Percentiles rank a stretch among this genome's conserved stretches.
Evolutionary conservation across 768 basidiomycete species (phyloP).

Genomic region (Grammothele lineata): DNA sequence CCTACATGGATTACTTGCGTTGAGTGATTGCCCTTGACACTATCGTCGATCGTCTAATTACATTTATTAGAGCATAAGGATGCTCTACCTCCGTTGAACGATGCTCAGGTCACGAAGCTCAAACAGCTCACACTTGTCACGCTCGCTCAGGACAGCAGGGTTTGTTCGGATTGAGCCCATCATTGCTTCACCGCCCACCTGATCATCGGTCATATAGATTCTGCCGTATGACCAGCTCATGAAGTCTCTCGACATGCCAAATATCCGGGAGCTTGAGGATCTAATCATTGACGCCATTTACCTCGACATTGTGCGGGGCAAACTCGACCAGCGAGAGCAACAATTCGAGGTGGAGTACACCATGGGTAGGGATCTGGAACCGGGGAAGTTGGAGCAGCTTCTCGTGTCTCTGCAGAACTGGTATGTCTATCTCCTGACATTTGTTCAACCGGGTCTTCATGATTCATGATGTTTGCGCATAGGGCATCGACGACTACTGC

Average conservation of each 20-base stretch:
- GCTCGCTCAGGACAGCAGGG: conserved; percentile 72
- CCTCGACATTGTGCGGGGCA: conserved; percentile 82
- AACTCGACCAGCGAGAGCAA: conserved; percentile 88
- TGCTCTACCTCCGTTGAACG: conserved; percentile 60
- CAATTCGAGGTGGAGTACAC: conserved; percentile 91
- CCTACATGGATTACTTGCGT: conserved; percentile 78
- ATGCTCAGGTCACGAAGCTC: conserved; percentile 78
- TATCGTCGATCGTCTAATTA: too few species aligned
- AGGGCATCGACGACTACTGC: conserved; percentile 71
- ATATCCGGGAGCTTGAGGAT: conserved; percentile 89
- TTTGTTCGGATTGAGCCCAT: conserved; percentile 36
- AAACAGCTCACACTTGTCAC: conserved; percentile 92
- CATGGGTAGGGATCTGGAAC: conserved; percentile 88
- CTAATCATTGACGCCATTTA: conserved; percentile 97
- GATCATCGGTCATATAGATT: conserved; percentile 42
- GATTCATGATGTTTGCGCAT: neutral
- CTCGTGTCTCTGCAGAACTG: conserved; percentile 63
- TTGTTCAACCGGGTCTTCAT: conserved; percentile 2
- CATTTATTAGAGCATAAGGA: conserved; percentile 58
- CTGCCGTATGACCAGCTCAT: conserved; percentile 78
- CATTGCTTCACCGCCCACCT: neutral
- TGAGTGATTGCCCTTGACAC: too few species aligned
- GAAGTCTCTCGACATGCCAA: conserved; percentile 64
- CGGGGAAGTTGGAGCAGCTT: conserved; percentile 58
- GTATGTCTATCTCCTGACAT: conserved; percentile 33